These are phyloP conservation scores for Dryas integrifolia DNA, from an alignment of 331 rosid genomes.

Conservation along the genomic window DNA sequence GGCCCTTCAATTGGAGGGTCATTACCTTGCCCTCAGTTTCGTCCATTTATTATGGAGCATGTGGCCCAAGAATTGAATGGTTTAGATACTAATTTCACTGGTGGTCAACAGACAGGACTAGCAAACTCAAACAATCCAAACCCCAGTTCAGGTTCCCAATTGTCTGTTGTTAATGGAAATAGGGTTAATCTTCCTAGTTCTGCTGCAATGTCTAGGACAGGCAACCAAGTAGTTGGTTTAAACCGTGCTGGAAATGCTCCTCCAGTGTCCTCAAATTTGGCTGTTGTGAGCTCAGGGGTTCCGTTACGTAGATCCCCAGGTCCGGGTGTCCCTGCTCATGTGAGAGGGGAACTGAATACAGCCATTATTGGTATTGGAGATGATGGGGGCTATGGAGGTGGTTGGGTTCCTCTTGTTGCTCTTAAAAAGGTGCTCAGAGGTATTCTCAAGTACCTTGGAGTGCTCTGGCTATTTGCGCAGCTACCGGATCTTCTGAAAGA, in stretches of 20 bases:
- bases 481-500: constrained; percentile 90
- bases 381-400: constrained; percentile 99
- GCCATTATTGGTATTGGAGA: constrained; percentile 99
- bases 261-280: constrained; percentile 74
- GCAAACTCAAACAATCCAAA: constrained; percentile 65
- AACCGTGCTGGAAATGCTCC: constrained; percentile 82
- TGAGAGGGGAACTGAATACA: constrained; percentile 93
- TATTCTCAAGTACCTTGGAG: constrained; percentile 97
- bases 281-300: constrained; percentile 57
- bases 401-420: constrained; percentile 99
- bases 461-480: constrained; percentile 96
- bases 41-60: constrained; percentile 99
- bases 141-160: constrained; percentile 56
- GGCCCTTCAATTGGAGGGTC: constrained; percentile 90
- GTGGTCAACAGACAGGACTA: constrained; percentile 69
- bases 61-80: constrained; percentile 98
- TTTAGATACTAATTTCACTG: constrained; percentile 71
- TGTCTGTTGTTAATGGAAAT: constrained; percentile 70
- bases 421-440: constrained; percentile 97
- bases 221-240: constrained; percentile 66
- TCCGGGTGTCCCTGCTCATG: constrained; percentile 92
- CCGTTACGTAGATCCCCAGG: constrained; percentile 81
- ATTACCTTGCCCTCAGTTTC: constrained; percentile 94
- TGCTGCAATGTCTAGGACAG: constrained; percentile 73
- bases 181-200: constrained; percentile 66